Percentiles rank a stretch among this genome's conserved stretches.
phyloP scores from a whole-genome alignment of 179 eudicot genomes.

The Nepenthes alata region DNA sequence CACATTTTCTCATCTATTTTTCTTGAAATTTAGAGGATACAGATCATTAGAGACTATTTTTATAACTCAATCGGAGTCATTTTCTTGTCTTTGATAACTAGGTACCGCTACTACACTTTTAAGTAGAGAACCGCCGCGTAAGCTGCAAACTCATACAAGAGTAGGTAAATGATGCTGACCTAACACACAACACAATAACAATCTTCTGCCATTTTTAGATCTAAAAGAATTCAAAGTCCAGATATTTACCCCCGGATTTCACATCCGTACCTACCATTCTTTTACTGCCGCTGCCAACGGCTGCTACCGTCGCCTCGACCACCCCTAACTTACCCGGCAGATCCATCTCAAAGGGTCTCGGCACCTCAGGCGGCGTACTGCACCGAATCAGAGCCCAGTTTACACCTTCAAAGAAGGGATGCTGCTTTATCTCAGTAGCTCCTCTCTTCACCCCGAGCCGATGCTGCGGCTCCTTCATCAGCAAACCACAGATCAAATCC shows the following conservation, averaged over 20 bases:
- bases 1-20: too few species aligned
- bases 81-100: too few species aligned
- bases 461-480: constrained; percentile 42
- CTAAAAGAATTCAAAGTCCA: constrained; percentile 57
- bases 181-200: neutral
- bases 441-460: constrained; percentile 45
- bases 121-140: neutral
- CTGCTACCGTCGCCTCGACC: constrained; percentile 14
- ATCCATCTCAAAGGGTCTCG: constrained; percentile 29
- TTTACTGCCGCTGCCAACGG: constrained; percentile 22
- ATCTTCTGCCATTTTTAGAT: neutral
- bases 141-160: neutral
- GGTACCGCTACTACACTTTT: too few species aligned
- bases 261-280: constrained; percentile 27
- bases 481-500: constrained; percentile 39
- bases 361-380: constrained; percentile 47
- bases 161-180: neutral
- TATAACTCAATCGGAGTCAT: too few species aligned
- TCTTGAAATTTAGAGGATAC: too few species aligned
- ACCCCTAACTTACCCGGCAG: constrained; percentile 19
- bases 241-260: constrained; percentile 41
- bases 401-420: constrained; percentile 48
- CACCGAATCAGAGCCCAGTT: constrained; percentile 54
- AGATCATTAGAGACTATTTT: too few species aligned
- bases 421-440: constrained; percentile 50